Evolutionary conservation across 768 basidiomycete genomes (phyloP).

Genomic region (Agaricus blazei): DNA sequence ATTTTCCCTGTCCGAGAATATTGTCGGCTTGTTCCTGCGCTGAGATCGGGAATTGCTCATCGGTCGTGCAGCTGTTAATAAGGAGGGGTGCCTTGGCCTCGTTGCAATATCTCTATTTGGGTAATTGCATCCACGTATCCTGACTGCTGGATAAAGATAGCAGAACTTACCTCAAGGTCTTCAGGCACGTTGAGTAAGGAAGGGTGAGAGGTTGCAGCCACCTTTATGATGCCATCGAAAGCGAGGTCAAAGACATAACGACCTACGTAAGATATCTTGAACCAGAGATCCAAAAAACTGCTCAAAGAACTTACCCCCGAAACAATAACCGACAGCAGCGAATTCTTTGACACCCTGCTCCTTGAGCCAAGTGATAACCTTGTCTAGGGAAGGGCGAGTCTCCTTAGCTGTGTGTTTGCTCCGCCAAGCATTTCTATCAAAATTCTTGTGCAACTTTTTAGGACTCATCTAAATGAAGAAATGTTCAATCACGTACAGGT

Average conservation of each 20-base stretch:
- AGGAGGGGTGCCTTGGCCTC: constrained; percentile 51
- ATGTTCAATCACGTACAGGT: background rate
- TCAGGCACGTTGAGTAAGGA: constrained; percentile 52
- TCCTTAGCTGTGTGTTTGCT: constrained; percentile 28
- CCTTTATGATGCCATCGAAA: constrained; percentile 47
- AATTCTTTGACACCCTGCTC: constrained; percentile 52
- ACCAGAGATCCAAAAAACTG: background rate
- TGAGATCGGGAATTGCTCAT: constrained; percentile 45
- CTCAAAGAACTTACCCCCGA: constrained; percentile 40
- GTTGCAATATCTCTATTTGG: constrained; percentile 7
- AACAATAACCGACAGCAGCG: constrained; percentile 66
- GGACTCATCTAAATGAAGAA: background rate
- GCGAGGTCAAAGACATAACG: constrained; percentile 61
- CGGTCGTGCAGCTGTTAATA: constrained; percentile 59
- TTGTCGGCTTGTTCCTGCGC: constrained; percentile 40
- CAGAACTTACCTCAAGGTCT: constrained; percentile 52
- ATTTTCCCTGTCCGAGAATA: constrained; percentile 42
- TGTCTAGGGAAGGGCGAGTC: constrained; percentile 49
- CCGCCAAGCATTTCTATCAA: constrained; percentile 38
- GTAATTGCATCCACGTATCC: background rate
- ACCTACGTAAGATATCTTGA: constrained; percentile 21
- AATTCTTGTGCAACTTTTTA: constrained; percentile 18
- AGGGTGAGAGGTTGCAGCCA: constrained; percentile 51
- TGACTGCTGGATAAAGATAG: background rate
- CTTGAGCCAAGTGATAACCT: constrained; percentile 52